A percentile compares a stretch with the other conserved stretches of the same genome.
Conservation (phyloP, 2,329 filamentous ascomycete genomes). For the Calonectria naviculata region DNA sequence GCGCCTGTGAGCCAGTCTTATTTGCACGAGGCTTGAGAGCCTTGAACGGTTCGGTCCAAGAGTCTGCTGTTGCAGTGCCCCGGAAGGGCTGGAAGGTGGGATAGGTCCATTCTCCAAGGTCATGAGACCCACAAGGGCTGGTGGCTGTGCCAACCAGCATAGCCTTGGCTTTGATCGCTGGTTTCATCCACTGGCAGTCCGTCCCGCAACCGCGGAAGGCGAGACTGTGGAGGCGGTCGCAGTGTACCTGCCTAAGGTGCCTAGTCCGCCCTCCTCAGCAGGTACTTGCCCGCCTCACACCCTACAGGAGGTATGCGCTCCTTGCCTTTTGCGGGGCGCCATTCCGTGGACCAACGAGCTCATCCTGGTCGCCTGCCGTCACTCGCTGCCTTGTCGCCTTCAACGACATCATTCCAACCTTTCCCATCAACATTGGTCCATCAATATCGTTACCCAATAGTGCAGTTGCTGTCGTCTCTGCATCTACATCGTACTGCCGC, state of each 20-base stretch:
- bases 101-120: slow-evolving; percentile 4
- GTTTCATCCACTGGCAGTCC: slow-evolving; percentile 1
- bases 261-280: slow-evolving; percentile 7
- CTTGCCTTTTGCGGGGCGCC: slow-evolving; percentile 39
- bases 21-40: not conserved
- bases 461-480: slow-evolving; percentile 25
- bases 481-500: slow-evolving; percentile 34
- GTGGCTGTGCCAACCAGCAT: slow-evolving; percentile 18
- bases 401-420: slow-evolving; percentile 21
- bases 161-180: not conserved
- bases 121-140: slow-evolving; percentile 17
- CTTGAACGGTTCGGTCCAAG: not conserved
- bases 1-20: not conserved
- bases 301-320: slow-evolving; percentile 2
- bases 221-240: not conserved
- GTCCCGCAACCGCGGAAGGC: slow-evolving; percentile 5
- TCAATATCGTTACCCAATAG: not conserved
- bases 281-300: slow-evolving; percentile 8
- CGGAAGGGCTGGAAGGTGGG: not conserved
- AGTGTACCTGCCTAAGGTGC: slow-evolving; percentile 20
- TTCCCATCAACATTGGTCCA: slow-evolving; percentile 11
- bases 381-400: slow-evolving; percentile 10
- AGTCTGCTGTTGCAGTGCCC: not conserved
- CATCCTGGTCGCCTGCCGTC: slow-evolving; percentile 36
- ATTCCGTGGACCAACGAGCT: slow-evolving; percentile 38